Percentiles rank a stretch among this genome's conserved stretches.
Conservation (phyloP, 2,329 filamentous ascomycete genomes). For the Ophidiomyces ophidiicola region DNA sequence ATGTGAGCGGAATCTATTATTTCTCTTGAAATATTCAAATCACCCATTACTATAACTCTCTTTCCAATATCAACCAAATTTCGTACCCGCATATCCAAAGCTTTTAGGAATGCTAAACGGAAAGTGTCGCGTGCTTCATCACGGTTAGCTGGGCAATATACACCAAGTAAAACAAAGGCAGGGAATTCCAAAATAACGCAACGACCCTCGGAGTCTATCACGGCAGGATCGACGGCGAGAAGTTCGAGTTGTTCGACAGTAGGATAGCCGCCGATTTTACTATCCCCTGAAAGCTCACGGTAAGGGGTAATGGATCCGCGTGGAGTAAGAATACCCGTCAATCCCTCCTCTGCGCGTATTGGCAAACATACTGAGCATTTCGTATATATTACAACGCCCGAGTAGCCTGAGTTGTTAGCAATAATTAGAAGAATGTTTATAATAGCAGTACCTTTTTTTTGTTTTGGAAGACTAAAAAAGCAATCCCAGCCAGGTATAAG, state of each 20-base stretch:
- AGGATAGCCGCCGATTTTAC: conserved; percentile 84
- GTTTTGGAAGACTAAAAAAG: conserved; percentile 81
- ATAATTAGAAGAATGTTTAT: neutral
- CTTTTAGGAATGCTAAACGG: conserved; percentile 63
- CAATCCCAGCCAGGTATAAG: conserved; percentile 91
- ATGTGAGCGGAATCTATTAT: conserved; percentile 66
- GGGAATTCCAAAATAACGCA: conserved; percentile 88
- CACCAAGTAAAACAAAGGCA: conserved; percentile 82
- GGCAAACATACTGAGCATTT: conserved; percentile 75
- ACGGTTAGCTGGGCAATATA: conserved; percentile 82
- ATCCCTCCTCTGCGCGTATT: conserved; percentile 84
- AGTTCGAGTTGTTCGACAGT: conserved; percentile 52
- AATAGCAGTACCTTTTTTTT: conserved; percentile 66
- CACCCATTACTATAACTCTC: conserved; percentile 71
- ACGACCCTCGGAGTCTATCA: conserved; percentile 79
- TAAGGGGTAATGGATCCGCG: conserved; percentile 61
- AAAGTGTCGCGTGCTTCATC: conserved; percentile 77
- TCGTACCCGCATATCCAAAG: conserved; percentile 69
- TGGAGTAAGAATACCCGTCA: conserved; percentile 66
- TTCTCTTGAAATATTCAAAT: conserved; percentile 65
- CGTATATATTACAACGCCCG: conserved; percentile 89
- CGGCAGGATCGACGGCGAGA: conserved; percentile 51
- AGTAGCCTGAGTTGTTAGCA: conserved; percentile 56
- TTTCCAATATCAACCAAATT: conserved; percentile 74
- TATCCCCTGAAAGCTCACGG: conserved; percentile 57